Evolutionary conservation across 768 basidiomycete species (phyloP), one percentile per base, ranked within the genome.

Genomic region (Trichaptum fuscoviolaceum): DNA sequence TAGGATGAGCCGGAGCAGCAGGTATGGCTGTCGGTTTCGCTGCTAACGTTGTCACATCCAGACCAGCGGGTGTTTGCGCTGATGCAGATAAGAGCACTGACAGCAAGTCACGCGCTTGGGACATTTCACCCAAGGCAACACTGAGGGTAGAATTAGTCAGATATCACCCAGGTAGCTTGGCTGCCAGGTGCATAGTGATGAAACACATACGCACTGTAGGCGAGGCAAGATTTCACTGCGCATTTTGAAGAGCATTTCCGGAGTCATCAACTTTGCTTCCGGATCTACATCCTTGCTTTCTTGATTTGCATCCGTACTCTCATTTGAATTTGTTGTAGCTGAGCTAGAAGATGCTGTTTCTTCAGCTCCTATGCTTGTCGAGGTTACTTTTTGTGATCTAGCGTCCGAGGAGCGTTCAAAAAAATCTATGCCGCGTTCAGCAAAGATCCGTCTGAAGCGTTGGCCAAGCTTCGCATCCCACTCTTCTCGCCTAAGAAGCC

Each of bases 81-180:
- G 79, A 69, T 10, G 82, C 77, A 34, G 81, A 75, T 17, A 92
- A 76, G 17, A 93, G 77, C 27, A 86, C 79, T 25, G 82, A 78
- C 30, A 95, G 77, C 25, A 95, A 79, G 68, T 92, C 90, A 69
- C 83, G 84, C 10, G 91, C 91, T 65, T 88, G 87, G 7, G 85
- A 83, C 84, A 94, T 90, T 75, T 95, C 93, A 65, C 91, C 91
- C 61, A 88, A 77, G 27, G 92, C 90, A 67, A 87, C 84, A 69
- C 91, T 92, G 68, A 5, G 35, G 36, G 62, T 64, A 62, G 57
- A 52, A 65, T 64, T 64, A 63, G 26, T 58, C 20, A 20, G 36
- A 20, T 30, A 67, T 59, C 27, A 17, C 18, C 27, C 20, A 18
- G 17, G 42, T 27, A 27, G 26, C 57, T 64, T 24, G 35, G 63